Evolutionary conservation across 139 green algal species (phyloP).

Genomic region (Chlorella sp.): DNA sequence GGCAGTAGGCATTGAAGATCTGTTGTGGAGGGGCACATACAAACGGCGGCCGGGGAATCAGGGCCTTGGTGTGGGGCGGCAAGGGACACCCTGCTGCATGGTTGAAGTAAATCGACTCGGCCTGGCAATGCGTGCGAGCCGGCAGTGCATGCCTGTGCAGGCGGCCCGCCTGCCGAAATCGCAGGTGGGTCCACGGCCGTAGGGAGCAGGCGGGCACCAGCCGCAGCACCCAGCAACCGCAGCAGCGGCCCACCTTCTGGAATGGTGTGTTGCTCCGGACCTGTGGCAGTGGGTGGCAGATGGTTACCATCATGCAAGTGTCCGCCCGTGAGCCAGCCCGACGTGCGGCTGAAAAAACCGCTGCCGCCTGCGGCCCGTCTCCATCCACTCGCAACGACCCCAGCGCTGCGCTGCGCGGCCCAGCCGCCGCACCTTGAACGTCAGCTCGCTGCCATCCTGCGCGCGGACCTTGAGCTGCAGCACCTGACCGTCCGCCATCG

Average conservation of each 20-base stretch:
- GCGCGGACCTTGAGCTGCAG: slow-evolving; percentile 2
- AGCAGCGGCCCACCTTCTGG: not conserved
- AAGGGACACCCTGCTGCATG: too few relatives aligned
- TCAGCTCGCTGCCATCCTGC: not conserved
- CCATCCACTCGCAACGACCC: too few relatives aligned
- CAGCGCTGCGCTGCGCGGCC: too few relatives aligned
- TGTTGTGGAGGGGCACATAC: not conserved
- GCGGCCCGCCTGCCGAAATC: too few relatives aligned
- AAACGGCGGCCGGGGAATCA: not conserved
- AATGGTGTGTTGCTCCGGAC: not conserved
- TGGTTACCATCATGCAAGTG: too few relatives aligned
- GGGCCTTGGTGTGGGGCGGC: not conserved
- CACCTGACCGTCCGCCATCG: not conserved
- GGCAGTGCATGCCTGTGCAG: too few relatives aligned
- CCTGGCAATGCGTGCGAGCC: not conserved
- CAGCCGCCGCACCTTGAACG: not conserved
- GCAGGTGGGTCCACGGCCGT: too few relatives aligned
- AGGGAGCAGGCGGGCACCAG: not conserved
- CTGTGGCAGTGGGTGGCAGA: not conserved
- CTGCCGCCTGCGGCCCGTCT: too few relatives aligned
- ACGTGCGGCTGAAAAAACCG: too few relatives aligned
- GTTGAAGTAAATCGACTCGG: not conserved
- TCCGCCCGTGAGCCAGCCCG: too few relatives aligned
- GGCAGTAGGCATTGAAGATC: slow-evolving; percentile 10
- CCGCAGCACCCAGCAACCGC: not conserved